A percentile compares a stretch with the other conserved stretches of the same genome.
These are phyloP conservation scores for Penicillium nucicola DNA, from an alignment of 495 filamentous ascomycete species.

Conservation along the genomic window DNA sequence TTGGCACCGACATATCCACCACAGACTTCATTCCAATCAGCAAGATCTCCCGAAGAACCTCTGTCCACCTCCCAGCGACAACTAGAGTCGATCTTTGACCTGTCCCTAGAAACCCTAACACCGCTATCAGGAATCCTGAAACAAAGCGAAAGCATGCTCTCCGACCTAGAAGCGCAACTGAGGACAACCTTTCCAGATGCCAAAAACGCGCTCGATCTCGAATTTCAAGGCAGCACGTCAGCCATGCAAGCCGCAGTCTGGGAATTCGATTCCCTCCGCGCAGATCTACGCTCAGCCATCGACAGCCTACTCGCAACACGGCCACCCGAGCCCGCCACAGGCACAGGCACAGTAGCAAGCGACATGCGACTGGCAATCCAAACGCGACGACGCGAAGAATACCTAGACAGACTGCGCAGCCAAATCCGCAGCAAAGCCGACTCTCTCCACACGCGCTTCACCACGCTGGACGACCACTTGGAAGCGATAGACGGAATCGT, in stretches of 20 bases:
- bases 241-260: slow-evolving; percentile 33
- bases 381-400: slow-evolving; percentile 31
- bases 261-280: slow-evolving; percentile 39
- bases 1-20: slow-evolving; percentile 7
- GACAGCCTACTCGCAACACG: slow-evolving; percentile 35
- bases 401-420: slow-evolving; percentile 35
- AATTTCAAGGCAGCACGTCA: slow-evolving; percentile 38
- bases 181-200: slow-evolving; percentile 30
- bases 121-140: slow-evolving; percentile 29
- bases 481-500: slow-evolving; percentile 38
- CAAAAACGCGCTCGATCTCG: slow-evolving; percentile 38
- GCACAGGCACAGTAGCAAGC: slow-evolving; percentile 15
- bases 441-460: slow-evolving; percentile 31
- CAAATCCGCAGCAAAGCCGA: slow-evolving; percentile 39
- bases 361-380: slow-evolving; percentile 35
- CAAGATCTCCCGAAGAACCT: slow-evolving; percentile 18
- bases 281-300: slow-evolving; percentile 40
- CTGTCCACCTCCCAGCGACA: slow-evolving; percentile 25
- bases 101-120: slow-evolving; percentile 28
- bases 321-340: slow-evolving; percentile 3
- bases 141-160: slow-evolving; percentile 34
- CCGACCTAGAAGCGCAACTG: slow-evolving; percentile 28
- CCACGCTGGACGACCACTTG: slow-evolving; percentile 41
- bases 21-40: slow-evolving; percentile 4
- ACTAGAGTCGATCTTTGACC: slow-evolving; percentile 34